Percentiles rank a stretch among this genome's conserved stretches.
phyloP scores from a whole-genome alignment of 139 green algal genomes.

The Picocystis salinarum region DNA sequence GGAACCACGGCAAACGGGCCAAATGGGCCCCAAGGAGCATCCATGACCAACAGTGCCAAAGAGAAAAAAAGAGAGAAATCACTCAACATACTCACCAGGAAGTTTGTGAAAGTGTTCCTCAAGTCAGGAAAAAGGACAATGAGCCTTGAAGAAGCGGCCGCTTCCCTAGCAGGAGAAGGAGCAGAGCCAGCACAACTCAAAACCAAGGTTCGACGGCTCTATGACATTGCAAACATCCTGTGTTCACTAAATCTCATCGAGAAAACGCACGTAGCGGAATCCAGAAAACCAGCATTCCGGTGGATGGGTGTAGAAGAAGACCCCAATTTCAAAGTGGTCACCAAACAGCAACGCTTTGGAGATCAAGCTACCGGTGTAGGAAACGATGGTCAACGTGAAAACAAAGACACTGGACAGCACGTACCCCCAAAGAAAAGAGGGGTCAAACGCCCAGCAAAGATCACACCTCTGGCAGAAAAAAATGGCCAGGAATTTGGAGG shows the following conservation, averaged over 20 bases:
- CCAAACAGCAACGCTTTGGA: too few relatives aligned
- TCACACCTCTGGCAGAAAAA: too few relatives aligned
- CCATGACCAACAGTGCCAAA: background rate
- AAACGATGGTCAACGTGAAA: too few relatives aligned
- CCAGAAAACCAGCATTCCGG: conserved; percentile 23
- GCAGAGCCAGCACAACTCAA: conserved; percentile 24
- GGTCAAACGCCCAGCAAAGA: too few relatives aligned
- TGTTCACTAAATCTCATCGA: conserved; percentile 24
- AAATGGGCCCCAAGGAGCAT: too few relatives aligned
- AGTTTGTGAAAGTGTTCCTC: conserved; percentile 42
- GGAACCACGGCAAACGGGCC: too few relatives aligned
- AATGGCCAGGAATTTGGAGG: too few relatives aligned
- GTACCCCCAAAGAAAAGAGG: too few relatives aligned
- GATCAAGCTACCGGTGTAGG: too few relatives aligned
- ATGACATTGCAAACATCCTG: conserved; percentile 61
- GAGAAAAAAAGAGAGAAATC: conserved; percentile 30
- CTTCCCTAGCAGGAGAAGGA: conserved; percentile 16
- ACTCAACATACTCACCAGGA: conserved; percentile 24
- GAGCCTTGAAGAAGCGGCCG: conserved; percentile 24
- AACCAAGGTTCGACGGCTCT: conserved; percentile 40
- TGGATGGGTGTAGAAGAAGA: too few relatives aligned
- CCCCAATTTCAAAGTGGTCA: too few relatives aligned
- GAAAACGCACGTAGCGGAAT: conserved; percentile 20
- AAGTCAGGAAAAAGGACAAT: conserved; percentile 15
- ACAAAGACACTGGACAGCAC: too few relatives aligned